These are phyloP conservation scores for Delphinella strobiligena DNA, from an alignment of 2,329 filamentous ascomycete genomes.

Conservation along the genomic window DNA sequence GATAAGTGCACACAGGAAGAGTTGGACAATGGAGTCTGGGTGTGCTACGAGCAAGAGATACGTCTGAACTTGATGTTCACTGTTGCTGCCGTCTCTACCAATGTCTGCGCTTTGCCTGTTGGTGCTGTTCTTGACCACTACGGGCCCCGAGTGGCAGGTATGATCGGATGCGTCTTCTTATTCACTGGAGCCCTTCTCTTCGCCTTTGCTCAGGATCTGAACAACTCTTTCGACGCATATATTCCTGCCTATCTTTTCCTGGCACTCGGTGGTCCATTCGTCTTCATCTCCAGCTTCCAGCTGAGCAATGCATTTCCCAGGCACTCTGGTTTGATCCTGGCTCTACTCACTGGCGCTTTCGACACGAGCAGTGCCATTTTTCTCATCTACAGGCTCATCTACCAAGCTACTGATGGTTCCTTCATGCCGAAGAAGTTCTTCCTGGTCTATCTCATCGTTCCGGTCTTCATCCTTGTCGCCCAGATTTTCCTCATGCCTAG, in stretches of 20 bases:
- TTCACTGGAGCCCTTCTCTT: constrained; percentile 59
- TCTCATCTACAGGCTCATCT: constrained; percentile 34
- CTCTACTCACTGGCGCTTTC: constrained; percentile 39
- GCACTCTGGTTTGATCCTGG: constrained; percentile 36
- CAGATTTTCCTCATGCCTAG: constrained; percentile 36
- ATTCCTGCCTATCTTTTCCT: constrained; percentile 39
- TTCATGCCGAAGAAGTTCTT: constrained; percentile 39
- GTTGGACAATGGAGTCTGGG: constrained; percentile 34
- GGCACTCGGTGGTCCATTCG: constrained; percentile 37
- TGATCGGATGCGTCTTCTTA: constrained; percentile 59
- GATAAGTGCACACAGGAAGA: constrained; percentile 48
- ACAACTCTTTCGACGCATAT: constrained; percentile 53
- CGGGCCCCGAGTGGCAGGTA: constrained; percentile 64
- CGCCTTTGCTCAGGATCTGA: constrained; percentile 49
- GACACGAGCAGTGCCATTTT: constrained; percentile 39
- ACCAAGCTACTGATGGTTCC: constrained; percentile 27
- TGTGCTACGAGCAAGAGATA: constrained; percentile 48
- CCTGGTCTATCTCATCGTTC: constrained; percentile 36
- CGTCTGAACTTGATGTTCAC: constrained; percentile 86
- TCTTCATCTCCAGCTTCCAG: constrained; percentile 40
- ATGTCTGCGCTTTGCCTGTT: constrained; percentile 73
- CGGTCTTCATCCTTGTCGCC: constrained; percentile 27
- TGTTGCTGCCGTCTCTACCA: constrained; percentile 74
- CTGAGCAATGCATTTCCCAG: constrained; percentile 40
- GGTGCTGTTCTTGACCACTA: constrained; percentile 75